Base-by-base conservation (phyloP, 23 red algal genomes). In the Gracilaria vermiculophylla region DNA sequence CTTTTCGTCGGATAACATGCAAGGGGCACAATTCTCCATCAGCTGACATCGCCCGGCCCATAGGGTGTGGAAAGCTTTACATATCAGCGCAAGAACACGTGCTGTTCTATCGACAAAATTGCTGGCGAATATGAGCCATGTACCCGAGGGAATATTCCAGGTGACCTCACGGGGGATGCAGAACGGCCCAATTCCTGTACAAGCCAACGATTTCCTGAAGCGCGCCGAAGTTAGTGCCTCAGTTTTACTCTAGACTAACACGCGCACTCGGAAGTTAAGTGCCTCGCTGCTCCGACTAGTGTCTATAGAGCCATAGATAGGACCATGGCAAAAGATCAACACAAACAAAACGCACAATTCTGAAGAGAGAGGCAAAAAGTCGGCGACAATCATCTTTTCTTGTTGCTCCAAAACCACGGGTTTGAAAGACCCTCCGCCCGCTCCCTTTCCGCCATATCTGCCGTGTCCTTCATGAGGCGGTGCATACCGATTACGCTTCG, bases 381-480 rank as follows among this genome's bases (percentile, higher is more conserved):
- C 7, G 3, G 19, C 1, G 1, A 45, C 2, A 24, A 48, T 73
- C 67, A 73, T 73, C 67, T 73, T 20, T 73, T 73, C 67, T 20
- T 47, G n/a, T 28, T 48, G 17, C n/a, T 73, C 67, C 67, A 73
- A 73, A 73, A 73, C 67, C 67, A 73, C 17, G 67, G 47, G 20
- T 48, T 48, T 20, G 67, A 48, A 40, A 42, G 2, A 73, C 67
- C 67, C n/a, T 73, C 67, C 32, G 67, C 67, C 25, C 67, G 36
- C 47, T 79, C 76, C 35, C 50, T 40, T 9, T 54, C 76, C 5
- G 53, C 50, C 49, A 79, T 54, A 51, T 79, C 76, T 19, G 76
- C 76, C 0, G 76, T 79, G 14, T 79, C 76, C 20, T 60, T 79
- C 76, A 79, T 79, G 36, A 79, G 76, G 23, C 76, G 49, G 28